A percentile compares a stretch with the other conserved stretches of the same genome.
phyloP scores from a whole-genome alignment of 1,284 basidiomycete genomes.

The Moesziomyces parantarcticus region DNA sequence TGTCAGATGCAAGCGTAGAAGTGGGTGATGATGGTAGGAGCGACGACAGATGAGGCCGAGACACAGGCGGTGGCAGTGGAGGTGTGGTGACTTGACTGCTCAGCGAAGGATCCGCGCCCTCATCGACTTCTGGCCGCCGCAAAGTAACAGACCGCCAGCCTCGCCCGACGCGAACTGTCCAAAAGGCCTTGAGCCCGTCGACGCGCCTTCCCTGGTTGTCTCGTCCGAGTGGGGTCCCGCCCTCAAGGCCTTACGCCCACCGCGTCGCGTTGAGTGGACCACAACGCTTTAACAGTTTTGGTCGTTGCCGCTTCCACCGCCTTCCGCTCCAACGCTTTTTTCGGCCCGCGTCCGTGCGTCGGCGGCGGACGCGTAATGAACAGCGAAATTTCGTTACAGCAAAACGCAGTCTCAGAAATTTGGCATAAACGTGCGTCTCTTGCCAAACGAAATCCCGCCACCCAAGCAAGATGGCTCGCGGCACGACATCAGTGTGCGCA shows the following conservation, averaged over 20 bases:
- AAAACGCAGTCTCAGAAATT: too few species aligned
- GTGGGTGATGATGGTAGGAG: slow-evolving; percentile 3
- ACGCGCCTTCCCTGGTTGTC: not conserved
- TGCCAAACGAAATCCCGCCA: too few species aligned
- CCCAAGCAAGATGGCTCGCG: not conserved
- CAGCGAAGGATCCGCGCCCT: too few species aligned
- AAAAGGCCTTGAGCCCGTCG: too few species aligned
- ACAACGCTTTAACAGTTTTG: not conserved
- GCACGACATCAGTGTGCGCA: slow-evolving; percentile 10
- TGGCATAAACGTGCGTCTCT: too few species aligned
- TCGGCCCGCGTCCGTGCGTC: not conserved
- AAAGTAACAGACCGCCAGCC: not conserved
- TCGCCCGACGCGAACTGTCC: not conserved
- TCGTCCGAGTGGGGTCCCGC: not conserved
- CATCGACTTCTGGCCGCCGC: too few species aligned
- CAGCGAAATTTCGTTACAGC: too few species aligned
- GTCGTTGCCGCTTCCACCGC: not conserved
- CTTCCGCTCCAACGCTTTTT: not conserved
- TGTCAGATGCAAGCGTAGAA: not conserved
- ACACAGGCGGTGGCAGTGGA: not conserved
- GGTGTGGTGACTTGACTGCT: too few species aligned
- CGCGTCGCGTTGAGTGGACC: slow-evolving; percentile 12
- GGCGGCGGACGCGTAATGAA: too few species aligned
- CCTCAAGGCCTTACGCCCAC: not conserved
- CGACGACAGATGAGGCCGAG: not conserved